Conservation (phyloP, 352 stramenopile species). For the Globisporangium alternatum region DNA sequence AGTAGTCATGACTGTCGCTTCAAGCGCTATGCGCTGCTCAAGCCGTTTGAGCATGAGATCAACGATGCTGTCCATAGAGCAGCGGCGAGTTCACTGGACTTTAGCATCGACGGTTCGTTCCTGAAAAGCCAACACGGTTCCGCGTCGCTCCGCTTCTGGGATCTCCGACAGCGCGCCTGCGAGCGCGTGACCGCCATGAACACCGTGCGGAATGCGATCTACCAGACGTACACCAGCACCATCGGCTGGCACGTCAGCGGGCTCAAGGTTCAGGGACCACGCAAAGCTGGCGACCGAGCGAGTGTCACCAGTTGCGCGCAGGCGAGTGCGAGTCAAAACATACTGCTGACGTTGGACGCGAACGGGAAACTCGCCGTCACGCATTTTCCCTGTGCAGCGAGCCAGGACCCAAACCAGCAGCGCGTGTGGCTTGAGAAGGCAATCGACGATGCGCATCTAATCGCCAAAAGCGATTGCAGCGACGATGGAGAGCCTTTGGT, state of each 20-base stretch:
- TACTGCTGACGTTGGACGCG: slow-evolving; percentile 13
- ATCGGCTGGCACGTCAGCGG: slow-evolving; percentile 44
- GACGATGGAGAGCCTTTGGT: not conserved
- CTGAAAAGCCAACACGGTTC: slow-evolving; percentile 53
- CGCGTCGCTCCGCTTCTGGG: slow-evolving; percentile 49
- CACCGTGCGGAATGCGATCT: slow-evolving; percentile 43
- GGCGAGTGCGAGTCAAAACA: slow-evolving; percentile 15
- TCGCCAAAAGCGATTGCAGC: not conserved
- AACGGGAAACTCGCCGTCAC: slow-evolving; percentile 17
- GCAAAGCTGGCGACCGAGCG: no score
- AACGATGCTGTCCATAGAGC: slow-evolving; percentile 4
- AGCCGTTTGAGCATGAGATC: slow-evolving; percentile 31
- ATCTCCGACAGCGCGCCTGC: slow-evolving; percentile 43
- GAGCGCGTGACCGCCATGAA: slow-evolving; percentile 47
- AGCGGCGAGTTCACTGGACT: slow-evolving; percentile 49
- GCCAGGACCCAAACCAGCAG: slow-evolving; percentile 3
- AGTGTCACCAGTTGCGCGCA: not conserved
- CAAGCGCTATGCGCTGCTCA: slow-evolving; percentile 53
- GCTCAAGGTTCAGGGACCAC: not conserved
- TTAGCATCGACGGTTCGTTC: slow-evolving; percentile 56
- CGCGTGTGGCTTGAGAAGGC: slow-evolving; percentile 22
- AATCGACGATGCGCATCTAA: slow-evolving; percentile 21
- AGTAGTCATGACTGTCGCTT: slow-evolving; percentile 20
- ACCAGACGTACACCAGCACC: slow-evolving; percentile 46
- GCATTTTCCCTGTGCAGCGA: slow-evolving; percentile 17